phyloP scores from a whole-genome alignment of 768 basidiomycete genomes.

The Tephrocybe sp. region DNA sequence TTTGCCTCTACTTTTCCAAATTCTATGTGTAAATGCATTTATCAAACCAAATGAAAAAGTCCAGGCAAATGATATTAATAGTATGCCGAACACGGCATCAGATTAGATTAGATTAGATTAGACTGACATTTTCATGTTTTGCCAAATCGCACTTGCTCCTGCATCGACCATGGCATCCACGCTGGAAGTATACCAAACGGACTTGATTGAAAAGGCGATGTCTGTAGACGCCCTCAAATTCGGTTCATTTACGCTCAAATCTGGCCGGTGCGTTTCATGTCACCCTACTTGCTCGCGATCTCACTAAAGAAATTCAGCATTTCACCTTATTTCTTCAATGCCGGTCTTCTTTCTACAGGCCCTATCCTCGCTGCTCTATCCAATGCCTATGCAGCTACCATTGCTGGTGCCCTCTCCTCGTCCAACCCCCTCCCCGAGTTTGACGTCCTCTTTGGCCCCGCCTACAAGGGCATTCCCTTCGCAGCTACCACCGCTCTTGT shows the following conservation, averaged over 20 bases:
- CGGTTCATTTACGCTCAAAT: constrained; percentile 92
- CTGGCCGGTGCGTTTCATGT: constrained; percentile 69
- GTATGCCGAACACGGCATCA: too few species aligned
- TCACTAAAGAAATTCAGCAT: constrained; percentile 39
- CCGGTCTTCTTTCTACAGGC: constrained; percentile 83
- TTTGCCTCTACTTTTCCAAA: too few species aligned
- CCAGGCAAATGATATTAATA: too few species aligned
- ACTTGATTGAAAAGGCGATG: constrained; percentile 71
- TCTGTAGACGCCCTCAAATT: constrained; percentile 79
- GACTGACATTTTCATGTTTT: too few species aligned
- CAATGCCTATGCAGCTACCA: constrained; percentile 80
- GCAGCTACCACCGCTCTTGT: constrained; percentile 82
- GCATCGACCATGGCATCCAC: constrained; percentile 28
- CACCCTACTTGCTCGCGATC: not conserved
- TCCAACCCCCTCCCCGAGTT: constrained; percentile 43
- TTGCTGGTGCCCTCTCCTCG: constrained; percentile 49
- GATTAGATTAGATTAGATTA: too few species aligned
- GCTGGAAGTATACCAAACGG: constrained; percentile 53
- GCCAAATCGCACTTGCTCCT: too few species aligned
- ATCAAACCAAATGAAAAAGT: too few species aligned
- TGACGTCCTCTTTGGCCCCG: constrained; percentile 93
- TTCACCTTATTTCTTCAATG: constrained; percentile 98
- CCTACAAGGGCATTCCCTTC: constrained; percentile 96
- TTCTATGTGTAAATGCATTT: too few species aligned
- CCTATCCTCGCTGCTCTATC: constrained; percentile 77